Conservation (phyloP, 148 eudicot genomes). For the Rhododendron simsii region DNA sequence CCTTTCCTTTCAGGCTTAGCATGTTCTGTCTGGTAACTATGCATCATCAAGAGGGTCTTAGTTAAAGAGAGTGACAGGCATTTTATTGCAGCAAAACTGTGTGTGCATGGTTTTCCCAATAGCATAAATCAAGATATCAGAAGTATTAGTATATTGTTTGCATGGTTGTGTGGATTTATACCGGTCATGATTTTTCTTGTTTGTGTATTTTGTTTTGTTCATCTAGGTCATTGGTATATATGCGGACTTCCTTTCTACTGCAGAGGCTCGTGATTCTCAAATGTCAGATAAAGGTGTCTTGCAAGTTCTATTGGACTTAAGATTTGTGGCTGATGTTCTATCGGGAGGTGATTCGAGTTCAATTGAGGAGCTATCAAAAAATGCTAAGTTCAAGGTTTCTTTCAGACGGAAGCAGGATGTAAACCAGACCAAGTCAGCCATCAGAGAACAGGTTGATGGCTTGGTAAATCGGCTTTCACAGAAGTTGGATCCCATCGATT, state of each 20-base stretch:
- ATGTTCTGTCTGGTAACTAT: background rate
- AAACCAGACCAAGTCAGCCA: conserved; percentile 50
- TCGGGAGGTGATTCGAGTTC: conserved; percentile 60
- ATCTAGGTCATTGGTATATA: conserved; percentile 63
- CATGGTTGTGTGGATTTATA: background rate
- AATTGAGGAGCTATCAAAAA: conserved; percentile 40
- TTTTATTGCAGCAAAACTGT: background rate
- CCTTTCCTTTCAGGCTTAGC: background rate
- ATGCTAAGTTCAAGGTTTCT: conserved; percentile 42
- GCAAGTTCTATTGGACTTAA: conserved; percentile 80
- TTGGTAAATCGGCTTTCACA: conserved; percentile 57
- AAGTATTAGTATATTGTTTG: background rate
- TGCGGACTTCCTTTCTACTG: conserved; percentile 43
- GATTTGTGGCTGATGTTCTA: conserved; percentile 76
- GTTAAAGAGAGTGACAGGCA: background rate
- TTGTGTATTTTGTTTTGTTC: conserved; percentile 10
- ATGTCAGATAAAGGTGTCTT: conserved; percentile 82
- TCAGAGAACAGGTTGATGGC: conserved; percentile 53
- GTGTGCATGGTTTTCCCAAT: background rate
- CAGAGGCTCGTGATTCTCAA: conserved; percentile 34
- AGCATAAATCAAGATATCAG: background rate
- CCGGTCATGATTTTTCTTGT: conserved; percentile 1
- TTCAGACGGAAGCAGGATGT: conserved; percentile 71
- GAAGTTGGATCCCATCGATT: conserved; percentile 92
- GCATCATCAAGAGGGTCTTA: background rate